phyloP scores from a whole-genome alignment of 345 rosid species.

The Corchorus capsularis region DNA sequence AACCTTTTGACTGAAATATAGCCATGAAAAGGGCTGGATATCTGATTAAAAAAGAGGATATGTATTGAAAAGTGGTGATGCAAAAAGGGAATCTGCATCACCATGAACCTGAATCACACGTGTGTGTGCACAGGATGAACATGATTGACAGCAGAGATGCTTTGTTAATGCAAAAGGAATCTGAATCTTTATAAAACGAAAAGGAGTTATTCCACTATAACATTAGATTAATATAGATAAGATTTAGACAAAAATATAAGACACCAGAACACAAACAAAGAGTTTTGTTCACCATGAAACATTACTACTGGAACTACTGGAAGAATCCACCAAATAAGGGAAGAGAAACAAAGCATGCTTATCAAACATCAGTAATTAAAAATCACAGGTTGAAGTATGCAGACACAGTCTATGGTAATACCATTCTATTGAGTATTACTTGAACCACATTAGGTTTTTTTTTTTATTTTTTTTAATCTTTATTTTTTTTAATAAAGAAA shows the following conservation, averaged over 20 bases:
- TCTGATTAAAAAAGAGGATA: not conserved
- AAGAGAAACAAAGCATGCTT: not conserved
- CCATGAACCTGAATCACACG: not conserved
- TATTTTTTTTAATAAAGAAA: too few species aligned
- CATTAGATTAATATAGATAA: not conserved
- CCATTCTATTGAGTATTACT: too few species aligned
- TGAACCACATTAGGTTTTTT: too few species aligned
- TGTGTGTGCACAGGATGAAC: slow-evolving; percentile 2
- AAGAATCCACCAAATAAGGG: not conserved
- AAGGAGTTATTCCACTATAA: not conserved
- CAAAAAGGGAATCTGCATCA: slow-evolving; percentile 18
- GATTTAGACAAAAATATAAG: not conserved
- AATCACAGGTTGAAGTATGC: too few species aligned
- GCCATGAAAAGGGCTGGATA: not conserved
- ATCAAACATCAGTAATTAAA: not conserved
- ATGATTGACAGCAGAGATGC: not conserved
- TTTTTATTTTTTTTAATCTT: too few species aligned
- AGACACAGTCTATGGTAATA: too few species aligned
- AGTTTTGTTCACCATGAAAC: not conserved
- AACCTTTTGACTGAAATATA: slow-evolving; percentile 1
- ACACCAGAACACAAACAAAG: not conserved
- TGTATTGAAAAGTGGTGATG: not conserved
- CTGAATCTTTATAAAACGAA: not conserved
- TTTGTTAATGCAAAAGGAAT: slow-evolving; percentile 13
- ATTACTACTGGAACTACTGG: not conserved